Base-by-base conservation (phyloP, 2,329 filamentous ascomycete genomes). In the Sporothrix luriei region DNA sequence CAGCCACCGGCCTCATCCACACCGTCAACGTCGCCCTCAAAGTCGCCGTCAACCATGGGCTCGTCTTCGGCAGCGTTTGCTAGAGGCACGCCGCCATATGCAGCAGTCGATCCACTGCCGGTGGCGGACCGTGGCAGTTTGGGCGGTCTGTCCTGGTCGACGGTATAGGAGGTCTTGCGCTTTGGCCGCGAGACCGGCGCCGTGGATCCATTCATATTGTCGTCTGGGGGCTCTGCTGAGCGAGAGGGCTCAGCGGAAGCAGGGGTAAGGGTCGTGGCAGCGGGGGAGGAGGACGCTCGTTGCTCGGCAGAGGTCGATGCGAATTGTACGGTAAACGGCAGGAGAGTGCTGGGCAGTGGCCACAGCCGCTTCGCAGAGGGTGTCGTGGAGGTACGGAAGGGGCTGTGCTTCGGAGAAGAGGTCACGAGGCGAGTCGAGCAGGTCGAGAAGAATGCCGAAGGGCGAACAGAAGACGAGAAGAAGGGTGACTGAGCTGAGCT, bases 51-150 rank as follows among this genome's bases (percentile, higher is more conserved):
- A 1, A 62, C 43, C 72, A 69, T 67, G 52, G 14, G n/a, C n/a
- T 69, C 70, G 40, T 70, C 68, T 19, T 57, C 33, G 29, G 26
- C 29, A 3, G 43, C 24, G 4, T 57, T 33, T 9, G 65, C 11
- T 6, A 29, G 24, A 16, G 52, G 52, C 21, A 49, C 33, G 38
- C 62, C 26, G 29, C 19, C 48, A 49, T 49, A 49, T 7, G 19
- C 16, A 3, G 40, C 68, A 5, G 43, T 40, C 38, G 48, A 16
- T n/a, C 52, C 70, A 10, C 16, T 38, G 51, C 71, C 70, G 68
- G 73, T 76, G 26, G 74, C 46, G 5, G 75, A 69, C 21, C 74
- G 75, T 43, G 71, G 74, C 55, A 74, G 68, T 69, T 76, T 76
- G 10, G 74, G 62, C 11, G 75, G 75, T 6, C 76, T 74, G 64